phyloP scores from a whole-genome alignment of 1,284 basidiomycete genomes.

The Meripilus lineatus region DNA sequence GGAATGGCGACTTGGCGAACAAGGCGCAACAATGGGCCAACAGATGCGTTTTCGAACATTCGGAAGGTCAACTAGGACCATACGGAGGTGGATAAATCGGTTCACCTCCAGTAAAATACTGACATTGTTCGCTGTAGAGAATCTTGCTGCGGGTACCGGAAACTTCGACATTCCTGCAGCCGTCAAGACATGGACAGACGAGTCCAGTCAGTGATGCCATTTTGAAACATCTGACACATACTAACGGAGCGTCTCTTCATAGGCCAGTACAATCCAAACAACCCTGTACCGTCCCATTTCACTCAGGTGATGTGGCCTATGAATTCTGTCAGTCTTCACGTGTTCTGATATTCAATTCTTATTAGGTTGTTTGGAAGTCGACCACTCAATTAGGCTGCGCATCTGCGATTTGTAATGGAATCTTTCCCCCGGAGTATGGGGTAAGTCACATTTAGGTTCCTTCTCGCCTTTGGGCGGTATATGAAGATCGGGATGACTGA shows the following conservation, averaged over 20 bases:
- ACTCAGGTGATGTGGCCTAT: slow-evolving; percentile 62
- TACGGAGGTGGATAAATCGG: slow-evolving; percentile 48
- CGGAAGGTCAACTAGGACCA: slow-evolving; percentile 51
- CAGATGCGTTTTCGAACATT: slow-evolving; percentile 55
- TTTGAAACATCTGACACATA: slow-evolving; percentile 1
- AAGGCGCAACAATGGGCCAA: slow-evolving; percentile 61
- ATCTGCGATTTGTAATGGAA: slow-evolving; percentile 40
- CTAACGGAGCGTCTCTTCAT: slow-evolving; percentile 27
- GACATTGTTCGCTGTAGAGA: slow-evolving; percentile 48
- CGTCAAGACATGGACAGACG: slow-evolving; percentile 56
- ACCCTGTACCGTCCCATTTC: slow-evolving; percentile 60
- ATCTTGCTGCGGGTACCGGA: slow-evolving; percentile 62
- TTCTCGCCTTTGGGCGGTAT: slow-evolving; percentile 23
- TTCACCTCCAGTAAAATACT: too few relatives aligned
- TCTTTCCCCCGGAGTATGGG: slow-evolving; percentile 34
- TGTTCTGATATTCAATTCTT: too few relatives aligned
- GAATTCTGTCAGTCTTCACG: too few relatives aligned
- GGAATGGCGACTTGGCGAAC: slow-evolving; percentile 46
- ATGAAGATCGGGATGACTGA: not conserved
- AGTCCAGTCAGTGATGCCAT: slow-evolving; percentile 36
- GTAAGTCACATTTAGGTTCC: slow-evolving; percentile 31
- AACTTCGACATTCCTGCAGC: slow-evolving; percentile 41
- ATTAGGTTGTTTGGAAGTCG: slow-evolving; percentile 58
- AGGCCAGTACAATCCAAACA: slow-evolving; percentile 46
- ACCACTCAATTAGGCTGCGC: slow-evolving; percentile 64